Base-by-base conservation (phyloP, 768 basidiomycete genomes). In the Mycena galopus region DNA sequence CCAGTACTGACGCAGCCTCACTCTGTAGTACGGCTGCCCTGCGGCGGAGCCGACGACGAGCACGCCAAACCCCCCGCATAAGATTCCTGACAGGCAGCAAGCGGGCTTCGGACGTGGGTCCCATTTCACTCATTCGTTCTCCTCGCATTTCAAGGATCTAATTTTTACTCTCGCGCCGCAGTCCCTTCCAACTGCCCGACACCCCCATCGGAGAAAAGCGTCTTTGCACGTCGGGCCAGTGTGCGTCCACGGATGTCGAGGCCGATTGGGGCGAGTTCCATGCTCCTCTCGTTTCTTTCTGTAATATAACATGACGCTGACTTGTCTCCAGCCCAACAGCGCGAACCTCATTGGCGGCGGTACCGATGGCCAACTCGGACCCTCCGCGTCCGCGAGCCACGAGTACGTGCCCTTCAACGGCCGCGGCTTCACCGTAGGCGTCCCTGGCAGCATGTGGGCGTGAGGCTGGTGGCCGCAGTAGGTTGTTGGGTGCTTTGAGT, bases 161-260 rank as follows among this genome's bases (percentile, higher is more conserved):
- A 9, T 33, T 14, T 6, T 4, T 19, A 11, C 42, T 44, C 7
- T 17, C 42, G 7, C 42, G 16, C 7, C 35, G 14, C 56, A 93
- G 92, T 94, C 3, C 89, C 93, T 27, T 67, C 85, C 25, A 92
- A 93, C 82, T 94, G 93, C 80, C 91, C 91, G 6, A 94, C 93
- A 12, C 86, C 91, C 94, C 94, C 2, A 86, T 94, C 62, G 84
- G 74, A 30, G 91, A 89, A 75, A 81, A 84, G 42, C 95, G 94
- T 74, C 81, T 91, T 60, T 95, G 93, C 81, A 86, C 81, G 0
- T 86, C 87, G 2, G 73, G 70, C 61, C 82, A 81, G 2, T 95
- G 94, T 79, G 82, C 85, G 0, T 94, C 94, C 80, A 79, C 80
- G 5, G 94, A 95, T 85, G 51, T 88, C 91, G n/a, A 84, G 91